Conservation (phyloP, 169 alveolate genomes). For the Eimeria acervulina region DNA sequence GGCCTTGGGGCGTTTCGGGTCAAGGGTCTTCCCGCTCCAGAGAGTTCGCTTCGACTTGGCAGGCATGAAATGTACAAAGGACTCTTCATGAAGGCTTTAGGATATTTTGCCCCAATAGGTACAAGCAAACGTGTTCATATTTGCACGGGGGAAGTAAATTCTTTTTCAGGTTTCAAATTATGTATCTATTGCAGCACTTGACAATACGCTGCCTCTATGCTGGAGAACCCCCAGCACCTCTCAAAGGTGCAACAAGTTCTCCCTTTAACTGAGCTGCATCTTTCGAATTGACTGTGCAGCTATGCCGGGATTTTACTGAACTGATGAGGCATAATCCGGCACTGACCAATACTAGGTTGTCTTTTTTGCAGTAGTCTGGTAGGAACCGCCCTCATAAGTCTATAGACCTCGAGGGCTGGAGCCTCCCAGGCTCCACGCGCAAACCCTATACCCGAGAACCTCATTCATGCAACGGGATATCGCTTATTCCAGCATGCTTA, state of each 20-base stretch:
- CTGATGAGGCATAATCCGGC: not conserved
- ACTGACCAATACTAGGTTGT: not conserved
- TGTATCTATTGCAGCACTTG: not conserved
- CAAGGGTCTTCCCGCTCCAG: not conserved
- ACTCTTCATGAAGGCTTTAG: not conserved
- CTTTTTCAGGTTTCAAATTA: not conserved
- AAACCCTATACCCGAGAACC: not conserved
- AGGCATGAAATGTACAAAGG: not conserved
- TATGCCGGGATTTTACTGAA: not conserved
- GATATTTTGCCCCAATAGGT: not conserved
- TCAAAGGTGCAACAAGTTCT: not conserved
- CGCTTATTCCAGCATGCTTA: not conserved
- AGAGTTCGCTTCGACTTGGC: constrained; percentile 13
- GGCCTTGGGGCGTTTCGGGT: constrained; percentile 35
- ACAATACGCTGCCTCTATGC: not conserved
- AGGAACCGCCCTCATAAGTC: not conserved
- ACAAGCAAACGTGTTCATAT: not conserved
- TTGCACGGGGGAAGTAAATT: not conserved
- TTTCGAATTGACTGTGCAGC: not conserved
- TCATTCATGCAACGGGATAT: not conserved
- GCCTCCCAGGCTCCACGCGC: not conserved
- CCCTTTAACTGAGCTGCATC: not conserved
- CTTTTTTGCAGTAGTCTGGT: not conserved
- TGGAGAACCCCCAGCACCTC: not conserved
- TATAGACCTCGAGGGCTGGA: not conserved